phyloP scores from a whole-genome alignment of 352 stramenopile genomes.

The Thalassiosira exigua region DNA sequence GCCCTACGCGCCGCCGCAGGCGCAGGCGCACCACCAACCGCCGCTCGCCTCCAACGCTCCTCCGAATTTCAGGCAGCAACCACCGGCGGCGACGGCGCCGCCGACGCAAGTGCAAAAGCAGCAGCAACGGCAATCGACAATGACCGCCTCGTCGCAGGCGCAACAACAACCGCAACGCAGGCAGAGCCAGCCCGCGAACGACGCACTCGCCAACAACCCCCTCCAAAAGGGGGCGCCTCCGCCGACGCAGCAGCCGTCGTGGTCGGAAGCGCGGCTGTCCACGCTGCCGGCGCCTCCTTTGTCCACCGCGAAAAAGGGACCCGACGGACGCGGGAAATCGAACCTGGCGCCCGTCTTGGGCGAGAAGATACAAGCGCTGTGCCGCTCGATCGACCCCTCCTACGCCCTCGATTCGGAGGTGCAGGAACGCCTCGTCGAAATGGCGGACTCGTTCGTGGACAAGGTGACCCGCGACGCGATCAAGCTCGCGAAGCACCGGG shows the following conservation, averaged over 20 bases:
- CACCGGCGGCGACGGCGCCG: no score
- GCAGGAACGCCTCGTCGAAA: slow-evolving; percentile 50
- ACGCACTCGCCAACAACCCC: background rate
- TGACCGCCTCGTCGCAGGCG: background rate
- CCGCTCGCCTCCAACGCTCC: slow-evolving; percentile 19
- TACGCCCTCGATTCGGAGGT: slow-evolving; percentile 58
- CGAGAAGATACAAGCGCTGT: slow-evolving; percentile 48
- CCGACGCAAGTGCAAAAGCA: no score
- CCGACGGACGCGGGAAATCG: slow-evolving; percentile 9
- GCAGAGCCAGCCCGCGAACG: background rate
- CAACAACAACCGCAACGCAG: slow-evolving; percentile 12
- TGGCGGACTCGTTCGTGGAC: slow-evolving; percentile 57
- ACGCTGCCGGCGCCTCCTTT: background rate
- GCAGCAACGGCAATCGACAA: background rate
- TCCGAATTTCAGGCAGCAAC: slow-evolving; percentile 4
- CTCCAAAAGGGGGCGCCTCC: background rate
- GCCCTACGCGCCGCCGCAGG: background rate
- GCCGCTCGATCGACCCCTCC: slow-evolving; percentile 56
- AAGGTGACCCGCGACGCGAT: slow-evolving; percentile 51
- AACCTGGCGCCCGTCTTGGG: slow-evolving; percentile 46
- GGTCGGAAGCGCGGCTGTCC: slow-evolving; percentile 39
- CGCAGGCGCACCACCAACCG: slow-evolving; percentile 9
- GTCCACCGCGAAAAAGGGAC: background rate
- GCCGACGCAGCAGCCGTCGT: slow-evolving; percentile 31
- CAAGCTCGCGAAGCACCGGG: slow-evolving; percentile 50